Conservation (phyloP, 2,329 filamentous ascomycete genomes). For the Gliomastix tumulicola region DNA sequence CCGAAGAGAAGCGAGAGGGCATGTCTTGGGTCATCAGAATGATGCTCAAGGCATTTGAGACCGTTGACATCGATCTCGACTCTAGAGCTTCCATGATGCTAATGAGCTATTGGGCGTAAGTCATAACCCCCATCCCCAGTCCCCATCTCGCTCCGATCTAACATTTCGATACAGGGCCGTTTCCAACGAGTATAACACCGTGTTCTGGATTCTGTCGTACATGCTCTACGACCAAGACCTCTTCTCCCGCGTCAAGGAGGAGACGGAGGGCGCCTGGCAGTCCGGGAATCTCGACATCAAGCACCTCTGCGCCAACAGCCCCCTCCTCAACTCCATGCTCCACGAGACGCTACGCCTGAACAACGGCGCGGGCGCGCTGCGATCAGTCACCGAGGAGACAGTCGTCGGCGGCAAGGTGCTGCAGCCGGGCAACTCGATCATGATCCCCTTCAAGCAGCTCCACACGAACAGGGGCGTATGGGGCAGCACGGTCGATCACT, state of each 20-base stretch:
- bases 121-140: neutral
- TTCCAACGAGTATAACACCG: conserved; percentile 1
- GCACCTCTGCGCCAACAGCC: neutral
- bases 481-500: neutral
- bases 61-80: neutral
- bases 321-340: neutral
- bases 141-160: neutral
- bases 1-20: neutral
- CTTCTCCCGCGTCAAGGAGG: neutral
- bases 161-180: neutral
- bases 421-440: neutral
- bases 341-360: neutral
- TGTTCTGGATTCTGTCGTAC: neutral
- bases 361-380: neutral
- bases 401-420: neutral
- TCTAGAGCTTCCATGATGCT: neutral
- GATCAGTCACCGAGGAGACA: neutral
- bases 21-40: neutral
- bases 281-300: neutral
- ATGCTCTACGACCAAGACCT: neutral
- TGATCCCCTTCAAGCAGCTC: conserved; percentile 1
- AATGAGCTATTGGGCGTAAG: conserved; percentile 1
- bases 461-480: neutral
- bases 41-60: neutral
- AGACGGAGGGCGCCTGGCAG: neutral